Conservation (phyloP, 768 basidiomycete genomes). For the Hericium erinaceus region DNA sequence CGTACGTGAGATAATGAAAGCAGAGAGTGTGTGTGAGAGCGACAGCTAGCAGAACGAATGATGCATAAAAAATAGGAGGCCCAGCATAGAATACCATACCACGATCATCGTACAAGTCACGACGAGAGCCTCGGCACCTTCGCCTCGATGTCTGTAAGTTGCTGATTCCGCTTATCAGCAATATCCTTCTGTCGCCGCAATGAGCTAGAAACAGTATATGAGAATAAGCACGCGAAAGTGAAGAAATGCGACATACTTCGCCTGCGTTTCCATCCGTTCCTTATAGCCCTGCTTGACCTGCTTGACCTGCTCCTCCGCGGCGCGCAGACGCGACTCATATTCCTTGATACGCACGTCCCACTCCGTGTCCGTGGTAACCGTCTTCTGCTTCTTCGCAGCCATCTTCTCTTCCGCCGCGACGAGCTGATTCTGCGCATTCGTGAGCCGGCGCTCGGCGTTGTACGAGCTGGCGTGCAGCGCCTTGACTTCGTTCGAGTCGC, state of each 20-base stretch:
- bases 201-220: constrained; percentile 34
- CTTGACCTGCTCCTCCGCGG: constrained; percentile 88
- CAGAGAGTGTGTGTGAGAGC: background rate
- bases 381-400: constrained; percentile 63
- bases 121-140: constrained; percentile 10
- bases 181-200: constrained; percentile 70
- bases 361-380: constrained; percentile 63
- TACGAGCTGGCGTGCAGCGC: constrained; percentile 64
- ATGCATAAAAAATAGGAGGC: background rate
- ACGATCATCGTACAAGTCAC: constrained; percentile 7
- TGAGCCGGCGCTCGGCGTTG: constrained; percentile 84
- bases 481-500: constrained; percentile 61
- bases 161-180: constrained; percentile 64
- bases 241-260: constrained; percentile 43
- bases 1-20: background rate
- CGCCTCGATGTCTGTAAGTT: constrained; percentile 40
- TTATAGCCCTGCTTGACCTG: constrained; percentile 90
- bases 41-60: background rate
- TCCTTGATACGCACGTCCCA: constrained; percentile 96
- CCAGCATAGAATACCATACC: background rate
- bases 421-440: constrained; percentile 78
- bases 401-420: constrained; percentile 79
- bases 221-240: background rate
- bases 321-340: constrained; percentile 72
- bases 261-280: constrained; percentile 66